Base-by-base conservation (phyloP, 768 basidiomycete genomes). In the Arthromyces matolae region DNA sequence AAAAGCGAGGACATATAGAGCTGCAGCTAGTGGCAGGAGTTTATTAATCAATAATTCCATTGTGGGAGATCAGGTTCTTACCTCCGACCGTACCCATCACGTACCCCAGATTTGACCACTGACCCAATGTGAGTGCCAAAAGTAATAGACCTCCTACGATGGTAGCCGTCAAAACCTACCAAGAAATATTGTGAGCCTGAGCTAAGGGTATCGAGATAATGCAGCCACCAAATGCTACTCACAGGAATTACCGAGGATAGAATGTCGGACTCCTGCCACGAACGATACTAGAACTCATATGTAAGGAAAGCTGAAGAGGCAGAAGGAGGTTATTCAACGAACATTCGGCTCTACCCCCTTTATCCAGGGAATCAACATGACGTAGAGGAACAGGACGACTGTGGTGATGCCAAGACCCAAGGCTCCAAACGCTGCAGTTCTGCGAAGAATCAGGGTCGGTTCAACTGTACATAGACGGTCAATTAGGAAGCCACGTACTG, bases 271-370 rank as follows among this genome's bases (percentile, higher is more conserved):
- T 85, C 70, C 55, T 83, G 72, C 88, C 88, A 90, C 13, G 78
- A 77, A 38, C 74, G 80, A 59, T 86, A 89, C 88, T 90, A 59
- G n/a, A n/a, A n/a, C n/a, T n/a, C n/a, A n/a, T n/a, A n/a, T n/a
- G n/a, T n/a, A n/a, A n/a, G n/a, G n/a, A n/a, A n/a, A n/a, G n/a
- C n/a, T n/a, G 22, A 31, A 16, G n/a, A 18, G 16, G 31, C n/a
- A 16, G 35, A 31, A 29, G 8, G 14, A 23, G 32, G 18, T 41
- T 41, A 10, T 34, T 25, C 14, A 16, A 75, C 82, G 56, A 61
- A 90, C 87, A 57, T 89, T 77, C 28, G 85, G 83, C 53, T 83
- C 77, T 45, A 79, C 75, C 16, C 84, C 86, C 47, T 77, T 76
- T 24, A 84, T 68, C 70, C 81, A 73, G n/a, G 84, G 86, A 23